These are phyloP conservation scores for Blastobotrys serpentis DNA, from an alignment of 1,139 yeast genomes.

Conservation along the genomic window DNA sequence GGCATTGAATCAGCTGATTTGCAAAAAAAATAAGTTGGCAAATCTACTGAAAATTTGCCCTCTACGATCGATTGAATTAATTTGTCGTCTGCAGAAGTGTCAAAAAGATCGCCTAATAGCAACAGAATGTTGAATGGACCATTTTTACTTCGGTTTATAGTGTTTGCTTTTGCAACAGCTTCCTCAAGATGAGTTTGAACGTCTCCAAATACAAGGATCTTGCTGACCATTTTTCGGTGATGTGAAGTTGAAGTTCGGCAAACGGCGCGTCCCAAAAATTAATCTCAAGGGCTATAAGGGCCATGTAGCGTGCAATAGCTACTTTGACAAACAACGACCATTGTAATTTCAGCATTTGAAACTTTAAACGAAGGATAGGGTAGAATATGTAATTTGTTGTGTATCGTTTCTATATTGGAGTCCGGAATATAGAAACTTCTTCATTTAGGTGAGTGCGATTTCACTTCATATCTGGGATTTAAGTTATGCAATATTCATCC, in stretches of 20 bases:
- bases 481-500: no score
- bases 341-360: no score
- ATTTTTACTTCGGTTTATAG: constrained; percentile 24
- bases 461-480: no score
- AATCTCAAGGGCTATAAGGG: no score
- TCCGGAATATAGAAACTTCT: no score
- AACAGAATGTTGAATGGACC: constrained; percentile 31
- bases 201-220: constrained; percentile 28
- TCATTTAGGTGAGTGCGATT: no score
- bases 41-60: constrained; percentile 15
- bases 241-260: neutral
- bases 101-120: constrained; percentile 23
- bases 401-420: no score
- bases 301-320: no score
- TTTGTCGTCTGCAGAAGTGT: constrained; percentile 9
- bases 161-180: constrained; percentile 25
- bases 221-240: neutral
- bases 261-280: neutral
- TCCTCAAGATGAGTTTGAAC: constrained; percentile 16
- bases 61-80: constrained; percentile 8
- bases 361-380: no score
- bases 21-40: constrained; percentile 21
- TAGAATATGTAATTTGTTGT: no score
- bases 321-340: no score
- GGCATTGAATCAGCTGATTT: neutral